Conservation (phyloP, 306 rosid species). For the Pachyrhizus erosus region DNA sequence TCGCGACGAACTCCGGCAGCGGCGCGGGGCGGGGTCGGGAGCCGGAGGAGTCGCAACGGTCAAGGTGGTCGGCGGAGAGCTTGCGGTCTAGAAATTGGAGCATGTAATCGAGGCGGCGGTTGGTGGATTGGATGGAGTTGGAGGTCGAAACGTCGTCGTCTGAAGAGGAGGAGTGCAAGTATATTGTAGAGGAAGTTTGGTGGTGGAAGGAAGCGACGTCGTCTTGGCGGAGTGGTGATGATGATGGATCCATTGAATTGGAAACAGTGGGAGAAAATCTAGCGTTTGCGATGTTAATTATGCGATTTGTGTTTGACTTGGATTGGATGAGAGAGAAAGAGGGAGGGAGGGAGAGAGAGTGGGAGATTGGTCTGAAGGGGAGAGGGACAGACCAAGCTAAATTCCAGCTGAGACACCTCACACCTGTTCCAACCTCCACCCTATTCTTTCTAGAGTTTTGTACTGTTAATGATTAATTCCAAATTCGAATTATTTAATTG, state of each 20-base stretch:
- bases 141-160: slow-evolving; percentile 59
- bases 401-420: slow-evolving; percentile 21
- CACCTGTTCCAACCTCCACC: background rate
- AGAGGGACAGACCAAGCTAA: background rate
- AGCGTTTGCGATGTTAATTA: slow-evolving; percentile 15
- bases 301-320: slow-evolving; percentile 22
- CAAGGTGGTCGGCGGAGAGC: slow-evolving; percentile 54
- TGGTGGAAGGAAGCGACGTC: slow-evolving; percentile 21
- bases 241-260: slow-evolving; percentile 39
- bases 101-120: slow-evolving; percentile 82
- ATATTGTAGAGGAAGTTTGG: slow-evolving; percentile 8
- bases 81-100: slow-evolving; percentile 92
- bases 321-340: background rate
- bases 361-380: background rate
- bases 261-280: slow-evolving; percentile 26
- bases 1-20: slow-evolving; percentile 75
- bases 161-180: slow-evolving; percentile 48
- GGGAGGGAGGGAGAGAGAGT: background rate
- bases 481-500: background rate
- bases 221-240: slow-evolving; percentile 24
- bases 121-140: slow-evolving; percentile 66
- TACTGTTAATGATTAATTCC: background rate
- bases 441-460: background rate
- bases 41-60: background rate
- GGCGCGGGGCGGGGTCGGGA: slow-evolving; percentile 38